Conservation (phyloP, 768 basidiomycete genomes). For the Leccinum uliginosum region DNA sequence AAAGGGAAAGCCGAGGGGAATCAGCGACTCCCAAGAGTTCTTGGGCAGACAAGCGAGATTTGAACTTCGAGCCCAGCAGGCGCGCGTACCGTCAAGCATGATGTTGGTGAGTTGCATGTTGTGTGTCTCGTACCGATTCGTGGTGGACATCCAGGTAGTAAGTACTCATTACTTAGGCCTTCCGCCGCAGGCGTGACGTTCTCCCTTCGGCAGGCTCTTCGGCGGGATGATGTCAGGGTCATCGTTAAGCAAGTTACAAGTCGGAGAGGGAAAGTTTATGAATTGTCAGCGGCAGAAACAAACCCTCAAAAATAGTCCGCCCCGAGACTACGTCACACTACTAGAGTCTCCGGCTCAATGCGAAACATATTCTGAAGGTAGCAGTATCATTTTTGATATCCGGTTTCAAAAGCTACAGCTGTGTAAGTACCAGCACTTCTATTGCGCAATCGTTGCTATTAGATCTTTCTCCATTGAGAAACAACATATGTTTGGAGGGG, state of each 20-base stretch:
- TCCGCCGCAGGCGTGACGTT: neutral
- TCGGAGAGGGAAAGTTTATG: neutral
- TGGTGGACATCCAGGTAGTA: neutral
- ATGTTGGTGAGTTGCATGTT: neutral
- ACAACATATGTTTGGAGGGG: neutral
- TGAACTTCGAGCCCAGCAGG: neutral
- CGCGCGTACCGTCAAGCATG: neutral
- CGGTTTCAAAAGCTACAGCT: neutral
- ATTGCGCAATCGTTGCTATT: neutral
- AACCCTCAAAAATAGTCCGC: neutral
- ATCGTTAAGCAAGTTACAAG: neutral
- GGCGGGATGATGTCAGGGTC: too few species aligned
- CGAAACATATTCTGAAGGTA: neutral
- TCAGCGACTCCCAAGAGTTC: neutral
- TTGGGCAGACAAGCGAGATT: neutral
- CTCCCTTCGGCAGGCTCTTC: too few species aligned
- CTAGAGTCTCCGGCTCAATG: neutral
- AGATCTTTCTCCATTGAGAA: neutral
- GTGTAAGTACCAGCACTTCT: neutral
- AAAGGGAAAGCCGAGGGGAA: too few species aligned
- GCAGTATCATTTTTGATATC: neutral
- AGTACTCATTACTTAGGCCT: neutral
- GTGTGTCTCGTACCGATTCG: neutral
- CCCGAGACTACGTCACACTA: too few species aligned
- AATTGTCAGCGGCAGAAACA: neutral